Percentiles rank a stretch among this genome's conserved stretches.
Conservation (phyloP, 805 yeast species). For the Clavispora santaluciae region DNA sequence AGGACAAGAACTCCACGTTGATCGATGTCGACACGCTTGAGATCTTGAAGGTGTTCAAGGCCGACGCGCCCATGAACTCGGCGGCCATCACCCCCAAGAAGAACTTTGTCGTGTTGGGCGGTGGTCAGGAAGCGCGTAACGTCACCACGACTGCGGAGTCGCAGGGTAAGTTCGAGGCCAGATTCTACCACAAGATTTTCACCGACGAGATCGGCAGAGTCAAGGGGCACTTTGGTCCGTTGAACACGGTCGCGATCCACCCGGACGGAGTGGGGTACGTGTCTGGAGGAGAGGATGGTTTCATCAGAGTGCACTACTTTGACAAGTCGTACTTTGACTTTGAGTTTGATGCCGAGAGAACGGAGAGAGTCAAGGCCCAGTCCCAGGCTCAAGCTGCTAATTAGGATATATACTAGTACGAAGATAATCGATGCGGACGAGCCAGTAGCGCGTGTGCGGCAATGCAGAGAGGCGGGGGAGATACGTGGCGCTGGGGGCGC, state of each 20-base stretch:
- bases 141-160: constrained; percentile 94
- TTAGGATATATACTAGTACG: constrained; percentile 2
- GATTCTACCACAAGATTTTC: constrained; percentile 91
- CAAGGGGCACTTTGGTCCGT: constrained; percentile 98
- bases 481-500: no score
- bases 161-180: constrained; percentile 95
- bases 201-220: constrained; percentile 96
- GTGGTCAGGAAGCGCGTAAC: constrained; percentile 98
- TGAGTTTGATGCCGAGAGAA: constrained; percentile 78
- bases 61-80: constrained; percentile 93
- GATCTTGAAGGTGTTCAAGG: constrained; percentile 65
- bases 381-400: constrained; percentile 10
- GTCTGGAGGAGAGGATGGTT: constrained; percentile 99
- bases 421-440: background rate
- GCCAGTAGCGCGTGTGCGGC: background rate
- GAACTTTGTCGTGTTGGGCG: constrained; percentile 90
- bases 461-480: no score
- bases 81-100: constrained; percentile 93
- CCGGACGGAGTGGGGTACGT: constrained; percentile 92
- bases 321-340: constrained; percentile 92
- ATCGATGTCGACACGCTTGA: constrained; percentile 74
- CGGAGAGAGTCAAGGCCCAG: constrained; percentile 48
- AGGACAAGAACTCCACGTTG: constrained; percentile 80
- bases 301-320: constrained; percentile 87
- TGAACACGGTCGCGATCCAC: constrained; percentile 88